Evolutionary conservation across 1,284 basidiomycete genomes (phyloP), one percentile per base, ranked within the genome.

Genomic region (Porphyrellus sp.): DNA sequence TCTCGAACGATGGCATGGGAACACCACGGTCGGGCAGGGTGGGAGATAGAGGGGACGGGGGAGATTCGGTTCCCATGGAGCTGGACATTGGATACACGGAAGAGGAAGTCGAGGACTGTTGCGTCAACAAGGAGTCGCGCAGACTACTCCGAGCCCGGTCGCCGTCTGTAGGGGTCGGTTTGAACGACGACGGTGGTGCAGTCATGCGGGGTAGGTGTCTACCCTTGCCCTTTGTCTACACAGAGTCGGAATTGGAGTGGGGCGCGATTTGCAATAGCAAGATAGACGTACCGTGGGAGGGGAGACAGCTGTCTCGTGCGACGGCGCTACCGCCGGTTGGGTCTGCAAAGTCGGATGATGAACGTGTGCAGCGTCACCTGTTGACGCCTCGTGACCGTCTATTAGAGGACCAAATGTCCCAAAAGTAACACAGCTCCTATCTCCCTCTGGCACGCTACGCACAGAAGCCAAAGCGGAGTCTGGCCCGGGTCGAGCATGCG

Each of bases 81-180:
- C 75, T 82, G 39, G 87, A 89, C 51, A 78, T 75, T 49, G 88
- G 89, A 60, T 90, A 91, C 23, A 89, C 68, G 11, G 89, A 89
- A 8, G 87, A 88, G 16, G 84, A 83, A 28, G 79, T 76, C 6
- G 77, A 76, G 7, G 87, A 86, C 52, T 72, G 70, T 33, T 77
- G 73, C 5, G 80, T 80, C 35, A 74, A 42, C 16, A 81, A 55
- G 15, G 81, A 83, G 58, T 83, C 78, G 52, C 77, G 74, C 43
- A 74, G 18, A 49, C 57, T 69, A 46, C 69, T 69, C 38, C 70
- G 63, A 39, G 30, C 45, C n/a, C 58, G 54, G 56, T 72, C 67
- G 25, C 48, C 47, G 34, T 71, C 67, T 11, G 54, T 15, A 24
- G 44, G 47, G 23, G 65, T 45, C 12, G 68, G 65, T 33, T 68